A percentile compares a stretch with the other conserved stretches of the same genome.
These are phyloP conservation scores for Dissoconium aciculare DNA, from an alignment of 2,329 filamentous ascomycete species.

Conservation along the genomic window DNA sequence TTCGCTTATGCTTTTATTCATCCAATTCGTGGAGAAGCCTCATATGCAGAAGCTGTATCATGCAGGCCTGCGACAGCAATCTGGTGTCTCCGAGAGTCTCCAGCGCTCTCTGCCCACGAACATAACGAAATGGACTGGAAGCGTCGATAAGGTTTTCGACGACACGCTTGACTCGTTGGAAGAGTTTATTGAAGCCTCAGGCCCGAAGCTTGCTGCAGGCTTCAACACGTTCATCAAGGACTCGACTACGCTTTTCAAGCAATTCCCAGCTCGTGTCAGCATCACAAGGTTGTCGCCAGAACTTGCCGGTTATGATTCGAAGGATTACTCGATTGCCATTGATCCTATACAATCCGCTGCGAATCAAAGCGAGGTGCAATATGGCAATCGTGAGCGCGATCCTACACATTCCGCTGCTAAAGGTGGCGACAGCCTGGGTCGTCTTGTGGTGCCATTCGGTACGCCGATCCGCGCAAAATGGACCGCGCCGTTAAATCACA, in stretches of 20 bases:
- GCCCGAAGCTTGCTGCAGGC: slow-evolving; percentile 72
- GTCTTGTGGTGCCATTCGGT: slow-evolving; percentile 73
- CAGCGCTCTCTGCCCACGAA: slow-evolving; percentile 72
- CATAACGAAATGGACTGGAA: slow-evolving; percentile 69
- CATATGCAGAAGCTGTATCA: slow-evolving; percentile 99
- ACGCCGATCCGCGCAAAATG: slow-evolving; percentile 79
- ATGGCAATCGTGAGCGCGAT: slow-evolving; percentile 59
- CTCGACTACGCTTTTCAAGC: slow-evolving; percentile 74
- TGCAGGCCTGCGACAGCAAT: slow-evolving; percentile 64
- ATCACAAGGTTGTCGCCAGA: slow-evolving; percentile 68
- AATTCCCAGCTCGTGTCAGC: slow-evolving; percentile 72
- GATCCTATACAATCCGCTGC: slow-evolving; percentile 42
- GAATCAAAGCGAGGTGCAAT: slow-evolving; percentile 30
- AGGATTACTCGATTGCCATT: slow-evolving; percentile 64
- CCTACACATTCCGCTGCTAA: slow-evolving; percentile 50
- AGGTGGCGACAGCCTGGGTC: slow-evolving; percentile 49
- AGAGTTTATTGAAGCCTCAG: slow-evolving; percentile 71
- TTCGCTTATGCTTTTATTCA: slow-evolving; percentile 69
- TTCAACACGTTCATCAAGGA: slow-evolving; percentile 80
- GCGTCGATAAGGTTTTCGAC: slow-evolving; percentile 72
- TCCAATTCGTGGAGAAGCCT: slow-evolving; percentile 84
- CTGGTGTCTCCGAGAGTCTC: slow-evolving; percentile 82
- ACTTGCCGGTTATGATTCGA: slow-evolving; percentile 61
- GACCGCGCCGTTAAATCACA: slow-evolving; percentile 76
- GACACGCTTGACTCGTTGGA: slow-evolving; percentile 81